phyloP scores from a whole-genome alignment of 2,329 filamentous ascomycete species.

The Chaetomium globosum region DNA sequence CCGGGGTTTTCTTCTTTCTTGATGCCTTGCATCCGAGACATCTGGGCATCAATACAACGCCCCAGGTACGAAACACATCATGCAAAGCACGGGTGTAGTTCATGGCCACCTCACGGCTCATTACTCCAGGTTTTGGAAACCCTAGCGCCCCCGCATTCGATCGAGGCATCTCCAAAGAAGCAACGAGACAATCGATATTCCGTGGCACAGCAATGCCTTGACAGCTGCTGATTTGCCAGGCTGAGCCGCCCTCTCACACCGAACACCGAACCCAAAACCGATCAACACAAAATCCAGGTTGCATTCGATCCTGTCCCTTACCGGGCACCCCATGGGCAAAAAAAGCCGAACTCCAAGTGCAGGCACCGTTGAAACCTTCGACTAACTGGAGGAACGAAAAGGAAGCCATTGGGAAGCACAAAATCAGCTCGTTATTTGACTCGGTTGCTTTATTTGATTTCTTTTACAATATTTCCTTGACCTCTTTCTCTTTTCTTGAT shows the following conservation, averaged over 20 bases:
- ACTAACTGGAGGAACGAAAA: no score
- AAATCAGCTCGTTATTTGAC: no score
- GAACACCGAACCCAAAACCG: constrained; percentile 8
- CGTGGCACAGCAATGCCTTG: neutral
- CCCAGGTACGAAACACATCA: neutral
- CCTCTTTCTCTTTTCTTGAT: no score
- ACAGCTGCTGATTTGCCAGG: neutral
- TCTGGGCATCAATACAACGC: neutral
- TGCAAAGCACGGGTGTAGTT: constrained; percentile 7
- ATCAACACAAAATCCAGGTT: constrained; percentile 8
- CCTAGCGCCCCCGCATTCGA: neutral
- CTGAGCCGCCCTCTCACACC: neutral
- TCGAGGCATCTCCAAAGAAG: neutral
- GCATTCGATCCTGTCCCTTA: constrained; percentile 6
- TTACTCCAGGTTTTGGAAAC: neutral
- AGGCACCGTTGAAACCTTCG: no score
- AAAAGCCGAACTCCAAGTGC: no score
- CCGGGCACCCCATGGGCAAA: no score
- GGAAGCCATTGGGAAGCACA: no score
- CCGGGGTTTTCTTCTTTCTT: neutral
- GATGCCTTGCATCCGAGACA: constrained; percentile 20
- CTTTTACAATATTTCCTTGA: no score
- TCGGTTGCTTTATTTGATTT: no score
- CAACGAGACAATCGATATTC: neutral
- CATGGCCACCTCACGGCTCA: neutral